Percentiles rank a stretch among this genome's conserved stretches.
phyloP scores from a whole-genome alignment of 148 eudicot genomes.

The Polygonum aviculare region DNA sequence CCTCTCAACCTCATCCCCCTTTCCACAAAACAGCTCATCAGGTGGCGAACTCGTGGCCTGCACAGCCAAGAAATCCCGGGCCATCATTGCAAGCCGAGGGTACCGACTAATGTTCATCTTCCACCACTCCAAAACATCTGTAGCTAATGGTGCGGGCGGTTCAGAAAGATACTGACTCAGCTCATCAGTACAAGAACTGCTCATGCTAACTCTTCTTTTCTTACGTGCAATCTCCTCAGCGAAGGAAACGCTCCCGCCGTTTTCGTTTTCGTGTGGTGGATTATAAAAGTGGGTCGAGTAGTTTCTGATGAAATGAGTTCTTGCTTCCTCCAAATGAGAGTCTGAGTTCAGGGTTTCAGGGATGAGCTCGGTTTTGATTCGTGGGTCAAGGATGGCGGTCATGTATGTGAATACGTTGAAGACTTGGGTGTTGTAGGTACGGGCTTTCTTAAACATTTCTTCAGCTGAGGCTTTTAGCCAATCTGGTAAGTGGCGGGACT shows the following conservation, averaged over 20 bases:
- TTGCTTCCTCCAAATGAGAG: constrained; percentile 53
- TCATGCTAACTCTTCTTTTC: constrained; percentile 55
- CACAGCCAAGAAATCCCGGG: constrained; percentile 67
- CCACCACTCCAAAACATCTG: constrained; percentile 85
- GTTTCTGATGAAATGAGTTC: constrained; percentile 53
- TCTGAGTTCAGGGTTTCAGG: constrained; percentile 62
- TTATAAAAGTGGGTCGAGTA: constrained; percentile 56
- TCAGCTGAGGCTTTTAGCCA: constrained; percentile 63
- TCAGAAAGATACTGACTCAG: constrained; percentile 71
- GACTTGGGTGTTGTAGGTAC: constrained; percentile 50
- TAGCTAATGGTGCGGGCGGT: constrained; percentile 62
- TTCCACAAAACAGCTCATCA: constrained; percentile 56
- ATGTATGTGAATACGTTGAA: constrained; percentile 63
- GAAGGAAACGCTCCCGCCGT: constrained; percentile 54
- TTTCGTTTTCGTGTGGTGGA: constrained; percentile 37
- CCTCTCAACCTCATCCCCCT: constrained; percentile 57
- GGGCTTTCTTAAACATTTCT: constrained; percentile 50
- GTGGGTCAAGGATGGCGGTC: constrained; percentile 79
- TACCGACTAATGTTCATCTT: constrained; percentile 59
- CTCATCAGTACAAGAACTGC: constrained; percentile 49
- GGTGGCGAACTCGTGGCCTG: constrained; percentile 63
- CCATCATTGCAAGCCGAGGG: constrained; percentile 74
- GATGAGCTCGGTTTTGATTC: constrained; percentile 71
- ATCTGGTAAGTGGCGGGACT: constrained; percentile 63
- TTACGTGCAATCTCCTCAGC: constrained; percentile 92